Base-by-base conservation (phyloP, 148 eudicot species). In the Vaccinium myrtillus region DNA sequence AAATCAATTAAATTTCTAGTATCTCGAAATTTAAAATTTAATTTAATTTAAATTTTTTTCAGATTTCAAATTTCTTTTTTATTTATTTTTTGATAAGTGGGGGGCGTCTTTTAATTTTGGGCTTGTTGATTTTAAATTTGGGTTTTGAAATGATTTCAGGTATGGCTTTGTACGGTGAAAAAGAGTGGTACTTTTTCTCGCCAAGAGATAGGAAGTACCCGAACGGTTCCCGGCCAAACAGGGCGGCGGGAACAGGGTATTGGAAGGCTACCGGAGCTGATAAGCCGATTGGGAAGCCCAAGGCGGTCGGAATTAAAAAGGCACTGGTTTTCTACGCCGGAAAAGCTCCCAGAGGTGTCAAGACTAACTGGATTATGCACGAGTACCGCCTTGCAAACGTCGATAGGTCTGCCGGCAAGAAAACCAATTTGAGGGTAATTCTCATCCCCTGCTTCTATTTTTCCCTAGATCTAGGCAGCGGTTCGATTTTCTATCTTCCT, bases 181-280 rank as follows among this genome's bases (percentile, higher is more conserved):
- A 93, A 61, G 95, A 93, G 69, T 93, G 95, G 95, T 93, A 93
- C 39, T 93, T 93, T 46, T 93, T 93, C 82, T 93, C 95, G 2
- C 95, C 93, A 12, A 71, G 95, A 50, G 95, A 93, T 77, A 75
- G 95, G 73, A 93, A 93, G 83, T 93, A 93, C 48, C 95, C 95
- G 1, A 92, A 92, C 84, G 95, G 95, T 36, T 92, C 93, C 12
- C 79, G 95, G 74, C 95, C 95, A 6, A 93, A 93, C 84, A 86
- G 95, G 87, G 90, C 95, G 8, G 95, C 95, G 2, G 95, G 95
- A 51, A 81, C 90, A 50, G 95, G 95, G 69, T 93, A 93, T 36
- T 93, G 95, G 95, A 93, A 93, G 81, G 95, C 95, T 4, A 93
- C 93, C 81, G 95, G 95, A 19, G 95, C 91, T 0, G 95, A 93